phyloP scores from a whole-genome alignment of 805 yeast genomes.

The Metschnikowia santaceciliae region DNA sequence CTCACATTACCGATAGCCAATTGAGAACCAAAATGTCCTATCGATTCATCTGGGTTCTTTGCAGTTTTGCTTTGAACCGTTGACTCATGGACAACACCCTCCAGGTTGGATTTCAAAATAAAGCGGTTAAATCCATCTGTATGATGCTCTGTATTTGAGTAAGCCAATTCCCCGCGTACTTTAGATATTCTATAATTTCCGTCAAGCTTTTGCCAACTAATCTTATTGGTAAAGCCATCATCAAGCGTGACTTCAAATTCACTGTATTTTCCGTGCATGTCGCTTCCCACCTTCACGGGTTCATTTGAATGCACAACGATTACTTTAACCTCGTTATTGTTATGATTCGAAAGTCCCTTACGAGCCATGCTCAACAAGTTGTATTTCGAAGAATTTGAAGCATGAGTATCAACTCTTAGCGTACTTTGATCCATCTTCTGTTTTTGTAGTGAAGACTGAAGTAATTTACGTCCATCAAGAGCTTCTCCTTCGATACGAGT shows the following conservation, averaged over 20 bases:
- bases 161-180: constrained; percentile 62
- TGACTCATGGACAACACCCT: not conserved
- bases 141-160: constrained; percentile 13
- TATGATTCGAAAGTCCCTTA: constrained; percentile 22
- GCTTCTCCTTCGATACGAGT: constrained; percentile 16
- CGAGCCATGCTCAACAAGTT: constrained; percentile 31
- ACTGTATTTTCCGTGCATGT: constrained; percentile 40
- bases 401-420: constrained; percentile 19
- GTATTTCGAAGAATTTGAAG: constrained; percentile 23
- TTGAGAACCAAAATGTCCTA: constrained; percentile 9
- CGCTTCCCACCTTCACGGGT: constrained; percentile 41
- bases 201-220: constrained; percentile 81
- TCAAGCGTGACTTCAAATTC: constrained; percentile 65
- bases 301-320: constrained; percentile 34
- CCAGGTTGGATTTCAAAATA: constrained; percentile 5
- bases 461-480: constrained; percentile 26
- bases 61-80: not conserved
- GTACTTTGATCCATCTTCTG: constrained; percentile 27
- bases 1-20: constrained; percentile 86
- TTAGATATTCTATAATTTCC: constrained; percentile 83
- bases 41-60: not conserved
- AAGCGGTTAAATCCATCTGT: constrained; percentile 13
- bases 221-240: constrained; percentile 51
- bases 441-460: constrained; percentile 27
- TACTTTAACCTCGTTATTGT: constrained; percentile 27